phyloP scores from a whole-genome alignment of 106 monocot species.

The Platanthera guangdongensis region DNA sequence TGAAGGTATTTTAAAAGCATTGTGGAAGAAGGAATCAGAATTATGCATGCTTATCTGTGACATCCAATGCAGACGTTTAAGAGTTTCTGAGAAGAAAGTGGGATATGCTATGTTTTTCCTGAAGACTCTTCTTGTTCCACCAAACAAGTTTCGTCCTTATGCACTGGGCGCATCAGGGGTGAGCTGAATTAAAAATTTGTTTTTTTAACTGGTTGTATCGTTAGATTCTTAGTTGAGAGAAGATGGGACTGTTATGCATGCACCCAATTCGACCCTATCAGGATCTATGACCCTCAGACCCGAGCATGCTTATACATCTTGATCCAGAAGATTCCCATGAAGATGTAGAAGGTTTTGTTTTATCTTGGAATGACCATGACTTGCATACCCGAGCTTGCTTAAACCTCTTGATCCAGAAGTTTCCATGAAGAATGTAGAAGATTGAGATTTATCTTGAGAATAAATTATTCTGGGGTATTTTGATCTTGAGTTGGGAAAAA shows the following conservation, averaged over 20 bases:
- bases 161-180: constrained; percentile 25
- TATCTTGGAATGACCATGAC: no score
- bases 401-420: no score
- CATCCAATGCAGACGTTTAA: constrained; percentile 37
- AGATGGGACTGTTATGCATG: not conserved
- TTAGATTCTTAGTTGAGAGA: not conserved
- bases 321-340: no score
- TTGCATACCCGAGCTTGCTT: no score
- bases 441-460: no score
- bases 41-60: constrained; percentile 72
- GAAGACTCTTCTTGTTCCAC: constrained; percentile 76
- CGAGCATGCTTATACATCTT: no score
- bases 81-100: constrained; percentile 12
- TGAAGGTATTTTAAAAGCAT: constrained; percentile 44
- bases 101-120: constrained; percentile 67
- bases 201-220: not conserved
- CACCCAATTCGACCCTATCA: no score
- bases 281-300: no score
- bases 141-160: constrained; percentile 77
- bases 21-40: constrained; percentile 61
- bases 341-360: no score
- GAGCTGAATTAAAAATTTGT: constrained; percentile 1
- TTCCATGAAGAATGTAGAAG: no score
- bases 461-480: no score
- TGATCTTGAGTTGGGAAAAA: no score